Evolutionary conservation across 139 green algal genomes (phyloP).

Genomic region (Auxenochlorella protothecoides): DNA sequence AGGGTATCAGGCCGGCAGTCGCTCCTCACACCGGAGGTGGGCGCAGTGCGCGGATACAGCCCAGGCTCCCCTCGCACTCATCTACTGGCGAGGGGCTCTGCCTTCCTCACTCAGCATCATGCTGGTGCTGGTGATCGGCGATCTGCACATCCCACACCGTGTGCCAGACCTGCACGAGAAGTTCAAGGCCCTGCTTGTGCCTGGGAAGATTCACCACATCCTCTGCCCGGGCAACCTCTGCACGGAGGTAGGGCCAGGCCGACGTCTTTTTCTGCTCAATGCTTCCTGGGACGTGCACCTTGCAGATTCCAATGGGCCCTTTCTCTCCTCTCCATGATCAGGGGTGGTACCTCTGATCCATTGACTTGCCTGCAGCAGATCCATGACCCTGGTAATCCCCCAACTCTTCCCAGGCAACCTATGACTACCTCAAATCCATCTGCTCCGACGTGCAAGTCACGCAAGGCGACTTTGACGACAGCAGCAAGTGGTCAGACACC

Average conservation of each 20-base stretch:
- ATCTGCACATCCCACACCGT: conserved; percentile 85
- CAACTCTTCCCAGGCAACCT: conserved; percentile 40
- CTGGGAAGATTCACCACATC: conserved; percentile 86
- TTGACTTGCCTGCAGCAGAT: neutral
- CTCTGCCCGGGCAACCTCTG: conserved; percentile 87
- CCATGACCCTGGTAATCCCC: neutral
- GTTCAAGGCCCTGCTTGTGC: conserved; percentile 86
- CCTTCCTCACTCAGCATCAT: conserved; percentile 55
- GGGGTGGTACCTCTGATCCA: neutral
- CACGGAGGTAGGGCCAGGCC: conserved; percentile 40
- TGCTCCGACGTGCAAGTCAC: conserved; percentile 61
- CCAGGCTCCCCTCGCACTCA: too few species aligned
- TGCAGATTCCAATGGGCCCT: neutral
- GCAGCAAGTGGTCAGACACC: conserved; percentile 49
- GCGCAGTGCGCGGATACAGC: neutral
- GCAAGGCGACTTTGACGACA: conserved; percentile 88
- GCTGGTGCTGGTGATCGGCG: conserved; percentile 83
- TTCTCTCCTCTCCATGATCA: neutral
- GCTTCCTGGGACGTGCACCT: neutral
- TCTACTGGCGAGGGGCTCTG: neutral
- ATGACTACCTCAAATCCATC: conserved; percentile 78
- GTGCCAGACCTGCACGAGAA: conserved; percentile 71
- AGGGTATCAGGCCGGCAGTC: neutral
- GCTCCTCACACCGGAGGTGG: neutral
- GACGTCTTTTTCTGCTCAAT: neutral